phyloP scores from a whole-genome alignment of 176 grass and related monocot genomes.

The Aegilops tauschii region DNA sequence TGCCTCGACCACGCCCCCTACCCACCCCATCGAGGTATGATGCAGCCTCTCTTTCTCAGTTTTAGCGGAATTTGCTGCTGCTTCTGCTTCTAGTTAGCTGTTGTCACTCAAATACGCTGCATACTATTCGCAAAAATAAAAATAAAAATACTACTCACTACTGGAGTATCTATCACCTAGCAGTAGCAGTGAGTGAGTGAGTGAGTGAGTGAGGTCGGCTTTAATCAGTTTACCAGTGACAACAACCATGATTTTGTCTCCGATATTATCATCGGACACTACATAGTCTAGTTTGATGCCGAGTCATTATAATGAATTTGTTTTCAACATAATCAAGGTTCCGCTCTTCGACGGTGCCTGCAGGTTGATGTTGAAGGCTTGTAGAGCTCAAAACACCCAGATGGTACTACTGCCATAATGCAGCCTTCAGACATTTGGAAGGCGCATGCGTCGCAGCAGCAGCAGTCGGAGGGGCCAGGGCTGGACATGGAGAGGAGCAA shows the following conservation, averaged over 20 bases:
- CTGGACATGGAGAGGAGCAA: slow-evolving; percentile 73
- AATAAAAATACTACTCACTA: no score
- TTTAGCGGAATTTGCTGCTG: not conserved
- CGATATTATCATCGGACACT: no score
- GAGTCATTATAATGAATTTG: no score
- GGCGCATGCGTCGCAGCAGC: slow-evolving; percentile 28
- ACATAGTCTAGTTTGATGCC: no score
- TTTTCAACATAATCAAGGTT: not conserved
- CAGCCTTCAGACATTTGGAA: slow-evolving; percentile 44
- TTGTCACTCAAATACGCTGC: no score
- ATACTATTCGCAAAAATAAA: no score
- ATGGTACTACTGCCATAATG: slow-evolving; percentile 61
- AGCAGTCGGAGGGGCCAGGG: slow-evolving; percentile 25
- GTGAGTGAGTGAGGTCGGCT: no score
- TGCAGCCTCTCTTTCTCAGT: not conserved
- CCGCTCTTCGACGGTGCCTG: slow-evolving; percentile 1
- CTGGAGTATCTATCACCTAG: no score
- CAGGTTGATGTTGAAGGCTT: slow-evolving; percentile 8
- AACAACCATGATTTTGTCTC: no score
- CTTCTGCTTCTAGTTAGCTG: not conserved
- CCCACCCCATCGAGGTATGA: not conserved
- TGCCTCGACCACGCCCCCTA: no score
- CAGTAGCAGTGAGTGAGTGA: no score
- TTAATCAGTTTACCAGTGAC: no score
- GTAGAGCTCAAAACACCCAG: slow-evolving; percentile 6